Evolutionary conservation across 208 protist species (phyloP).

Genomic region (Balamuthia mandrillaris): DNA sequence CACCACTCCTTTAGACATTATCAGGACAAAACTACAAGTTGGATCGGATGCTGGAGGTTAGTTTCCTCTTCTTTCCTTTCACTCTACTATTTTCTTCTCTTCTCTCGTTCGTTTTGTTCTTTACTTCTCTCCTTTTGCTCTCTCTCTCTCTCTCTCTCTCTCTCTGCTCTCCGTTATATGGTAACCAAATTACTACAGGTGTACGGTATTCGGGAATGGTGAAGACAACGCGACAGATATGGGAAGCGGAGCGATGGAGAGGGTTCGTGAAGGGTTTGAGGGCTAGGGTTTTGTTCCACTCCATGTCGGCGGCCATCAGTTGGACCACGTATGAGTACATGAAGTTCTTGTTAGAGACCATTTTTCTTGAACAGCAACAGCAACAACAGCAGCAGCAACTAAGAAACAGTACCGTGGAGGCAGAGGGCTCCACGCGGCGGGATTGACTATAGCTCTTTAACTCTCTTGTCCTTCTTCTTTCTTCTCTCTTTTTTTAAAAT

Average conservation of each 20-base stretch:
- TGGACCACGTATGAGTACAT: slow-evolving; percentile 13
- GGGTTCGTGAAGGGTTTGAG: not conserved
- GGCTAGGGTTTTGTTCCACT: not conserved
- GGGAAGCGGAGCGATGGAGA: not conserved
- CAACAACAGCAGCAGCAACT: too few species aligned
- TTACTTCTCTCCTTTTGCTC: too few species aligned
- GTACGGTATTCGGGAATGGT: not conserved
- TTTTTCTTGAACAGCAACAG: too few species aligned
- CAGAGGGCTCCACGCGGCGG: too few species aligned
- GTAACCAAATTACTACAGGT: too few species aligned
- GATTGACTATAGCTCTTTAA: too few species aligned
- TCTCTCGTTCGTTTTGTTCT: too few species aligned
- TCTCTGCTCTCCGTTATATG: too few species aligned
- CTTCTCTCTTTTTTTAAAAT: not conserved
- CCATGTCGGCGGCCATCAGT: not conserved
- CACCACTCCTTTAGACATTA: not conserved
- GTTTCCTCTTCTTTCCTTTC: not conserved
- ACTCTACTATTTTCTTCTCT: too few species aligned
- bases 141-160: too few species aligned
- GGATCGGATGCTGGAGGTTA: not conserved
- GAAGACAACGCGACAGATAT: not conserved
- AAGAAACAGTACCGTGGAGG: too few species aligned
- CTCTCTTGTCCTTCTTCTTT: not conserved
- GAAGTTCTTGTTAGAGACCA: not conserved
- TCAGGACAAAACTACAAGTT: not conserved